phyloP scores from a whole-genome alignment of 768 basidiomycete genomes.

The Daedaleopsis nitida region DNA sequence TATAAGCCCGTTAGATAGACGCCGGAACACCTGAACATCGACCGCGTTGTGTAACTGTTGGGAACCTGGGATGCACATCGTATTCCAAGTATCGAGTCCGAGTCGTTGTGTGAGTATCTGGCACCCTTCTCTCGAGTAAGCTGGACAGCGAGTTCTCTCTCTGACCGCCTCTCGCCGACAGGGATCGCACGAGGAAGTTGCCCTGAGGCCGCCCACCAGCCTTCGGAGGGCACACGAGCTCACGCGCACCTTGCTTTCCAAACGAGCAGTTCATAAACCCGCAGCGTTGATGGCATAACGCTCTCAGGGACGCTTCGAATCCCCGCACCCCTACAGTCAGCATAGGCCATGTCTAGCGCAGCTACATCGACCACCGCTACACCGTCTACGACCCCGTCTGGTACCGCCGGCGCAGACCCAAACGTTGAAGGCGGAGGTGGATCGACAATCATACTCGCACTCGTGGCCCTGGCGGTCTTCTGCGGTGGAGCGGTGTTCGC shows the following conservation, averaged over 20 bases:
- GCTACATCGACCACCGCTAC: neutral
- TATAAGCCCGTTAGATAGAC: no score
- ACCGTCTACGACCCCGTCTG: neutral
- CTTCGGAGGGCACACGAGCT: no score
- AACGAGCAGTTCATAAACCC: no score
- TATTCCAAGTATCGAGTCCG: no score
- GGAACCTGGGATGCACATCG: no score
- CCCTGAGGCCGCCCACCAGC: no score
- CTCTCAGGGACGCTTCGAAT: neutral
- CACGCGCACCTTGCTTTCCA: neutral
- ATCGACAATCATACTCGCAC: constrained; percentile 60
- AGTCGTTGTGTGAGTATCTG: no score
- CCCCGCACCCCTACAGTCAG: neutral
- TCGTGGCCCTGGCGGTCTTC: constrained; percentile 61
- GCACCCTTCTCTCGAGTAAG: no score
- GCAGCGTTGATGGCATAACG: neutral
- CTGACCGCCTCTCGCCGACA: no score
- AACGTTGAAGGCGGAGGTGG: constrained; percentile 17
- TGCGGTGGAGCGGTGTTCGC: constrained; percentile 48
- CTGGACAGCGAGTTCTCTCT: no score
- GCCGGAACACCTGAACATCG: no score
- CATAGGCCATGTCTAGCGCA: neutral
- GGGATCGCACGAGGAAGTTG: neutral
- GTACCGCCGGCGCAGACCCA: neutral
- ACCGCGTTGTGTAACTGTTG: no score